phyloP scores from a whole-genome alignment of 148 eudicot genomes.

The Diospyros lotus region DNA sequence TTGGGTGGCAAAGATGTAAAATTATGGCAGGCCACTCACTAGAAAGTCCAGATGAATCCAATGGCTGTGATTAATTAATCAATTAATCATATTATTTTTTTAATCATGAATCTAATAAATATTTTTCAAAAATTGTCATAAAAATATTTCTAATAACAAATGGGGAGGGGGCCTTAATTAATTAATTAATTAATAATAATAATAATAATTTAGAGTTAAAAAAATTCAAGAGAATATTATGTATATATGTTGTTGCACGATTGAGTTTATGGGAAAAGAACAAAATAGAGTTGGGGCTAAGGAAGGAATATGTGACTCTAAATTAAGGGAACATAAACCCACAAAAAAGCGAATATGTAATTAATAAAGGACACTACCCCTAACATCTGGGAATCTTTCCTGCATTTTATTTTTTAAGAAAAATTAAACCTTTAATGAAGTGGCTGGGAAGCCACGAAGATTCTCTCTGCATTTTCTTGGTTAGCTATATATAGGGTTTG shows the following conservation, averaged over 20 bases:
- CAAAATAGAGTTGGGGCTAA: constrained; percentile 34
- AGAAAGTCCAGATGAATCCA: constrained; percentile 21
- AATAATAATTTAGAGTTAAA: too few relatives aligned
- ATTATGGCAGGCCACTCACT: background rate
- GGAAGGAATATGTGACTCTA: constrained; percentile 63
- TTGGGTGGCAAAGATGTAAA: background rate
- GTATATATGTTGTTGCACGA: too few relatives aligned
- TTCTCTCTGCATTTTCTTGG: constrained; percentile 30
- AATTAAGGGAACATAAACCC: constrained; percentile 36
- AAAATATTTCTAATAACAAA: too few relatives aligned
- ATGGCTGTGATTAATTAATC: constrained; percentile 25
- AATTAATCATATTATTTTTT: constrained; percentile 12
- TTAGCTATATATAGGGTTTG: too few relatives aligned
- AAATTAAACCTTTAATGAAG: constrained; percentile 54
- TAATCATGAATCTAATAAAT: constrained; percentile 11
- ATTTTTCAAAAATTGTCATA: too few relatives aligned
- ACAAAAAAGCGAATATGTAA: constrained; percentile 25
- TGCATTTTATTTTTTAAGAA: constrained; percentile 27
- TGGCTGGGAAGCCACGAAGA: constrained; percentile 72
- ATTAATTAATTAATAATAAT: too few relatives aligned
- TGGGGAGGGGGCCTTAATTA: too few relatives aligned
- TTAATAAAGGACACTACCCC: constrained; percentile 5
- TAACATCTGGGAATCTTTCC: constrained; percentile 57
- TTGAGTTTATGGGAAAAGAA: constrained; percentile 22
- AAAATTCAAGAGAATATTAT: too few relatives aligned